phyloP scores from a whole-genome alignment of 2,329 filamentous ascomycete genomes.

The Fusarium liriodendri region DNA sequence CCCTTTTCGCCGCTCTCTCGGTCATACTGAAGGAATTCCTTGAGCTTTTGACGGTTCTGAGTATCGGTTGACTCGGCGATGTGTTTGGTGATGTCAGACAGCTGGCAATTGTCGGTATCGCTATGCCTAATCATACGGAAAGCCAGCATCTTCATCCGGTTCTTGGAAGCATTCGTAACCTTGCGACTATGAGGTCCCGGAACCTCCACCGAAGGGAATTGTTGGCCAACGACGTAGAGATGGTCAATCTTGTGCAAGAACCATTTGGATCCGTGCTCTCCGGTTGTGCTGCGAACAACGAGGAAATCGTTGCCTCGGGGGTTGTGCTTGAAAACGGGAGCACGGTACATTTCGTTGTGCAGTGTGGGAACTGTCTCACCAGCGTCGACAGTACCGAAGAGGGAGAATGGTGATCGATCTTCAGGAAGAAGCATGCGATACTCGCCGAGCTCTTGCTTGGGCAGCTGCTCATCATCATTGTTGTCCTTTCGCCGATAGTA shows the following conservation, averaged over 20 bases:
- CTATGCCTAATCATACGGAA: slow-evolving; percentile 88
- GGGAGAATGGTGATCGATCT: slow-evolving; percentile 94
- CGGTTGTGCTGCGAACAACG: slow-evolving; percentile 84
- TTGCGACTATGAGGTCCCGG: slow-evolving; percentile 94
- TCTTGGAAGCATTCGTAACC: slow-evolving; percentile 97
- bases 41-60: slow-evolving; percentile 95
- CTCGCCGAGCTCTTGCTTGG: slow-evolving; percentile 89
- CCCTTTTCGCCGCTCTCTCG: slow-evolving; percentile 79
- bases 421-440: slow-evolving; percentile 88
- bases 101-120: slow-evolving; percentile 73
- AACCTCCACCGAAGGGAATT: slow-evolving; percentile 91
- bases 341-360: slow-evolving; percentile 95
- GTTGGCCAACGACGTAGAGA: slow-evolving; percentile 90
- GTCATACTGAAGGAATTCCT: slow-evolving; percentile 93
- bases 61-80: slow-evolving; percentile 94
- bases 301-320: slow-evolving; percentile 86
- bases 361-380: slow-evolving; percentile 91
- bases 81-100: slow-evolving; percentile 90
- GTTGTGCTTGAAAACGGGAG: slow-evolving; percentile 90
- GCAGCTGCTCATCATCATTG: slow-evolving; percentile 78
- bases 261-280: slow-evolving; percentile 80
- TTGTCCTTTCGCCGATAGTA: slow-evolving; percentile 88
- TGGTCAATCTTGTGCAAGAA: slow-evolving; percentile 92
- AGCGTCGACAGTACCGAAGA: slow-evolving; percentile 92
- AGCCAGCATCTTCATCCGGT: slow-evolving; percentile 94